Evolutionary conservation across 768 basidiomycete species (phyloP).

Genomic region (Agaricus sinodeliciosus): DNA sequence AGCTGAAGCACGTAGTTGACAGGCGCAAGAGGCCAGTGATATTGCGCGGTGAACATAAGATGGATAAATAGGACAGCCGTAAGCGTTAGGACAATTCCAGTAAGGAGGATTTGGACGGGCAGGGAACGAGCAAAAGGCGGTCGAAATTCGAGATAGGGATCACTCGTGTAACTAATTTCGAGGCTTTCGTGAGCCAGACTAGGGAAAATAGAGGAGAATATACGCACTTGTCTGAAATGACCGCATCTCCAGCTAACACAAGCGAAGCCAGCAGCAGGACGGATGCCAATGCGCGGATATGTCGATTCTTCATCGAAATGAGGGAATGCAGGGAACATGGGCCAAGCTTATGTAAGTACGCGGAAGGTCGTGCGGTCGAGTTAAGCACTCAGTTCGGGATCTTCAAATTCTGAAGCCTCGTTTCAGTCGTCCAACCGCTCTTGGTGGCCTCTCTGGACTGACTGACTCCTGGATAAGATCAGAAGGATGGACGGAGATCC

Average conservation of each 20-base stretch:
- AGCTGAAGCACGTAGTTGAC: constrained; percentile 91
- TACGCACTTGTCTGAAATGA: background rate
- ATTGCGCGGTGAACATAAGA: constrained; percentile 90
- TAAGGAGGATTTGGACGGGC: constrained; percentile 84
- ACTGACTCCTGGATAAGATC: too few relatives aligned
- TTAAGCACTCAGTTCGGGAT: too few relatives aligned
- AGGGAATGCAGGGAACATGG: background rate
- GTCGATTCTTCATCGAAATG: constrained; percentile 1
- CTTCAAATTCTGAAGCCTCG: too few relatives aligned
- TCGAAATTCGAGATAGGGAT: constrained; percentile 75
- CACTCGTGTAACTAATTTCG: constrained; percentile 21
- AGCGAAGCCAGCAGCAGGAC: constrained; percentile 1
- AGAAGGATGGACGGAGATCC: too few relatives aligned
- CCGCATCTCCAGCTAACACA: background rate
- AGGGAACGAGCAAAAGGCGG: constrained; percentile 84
- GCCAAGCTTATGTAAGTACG: background rate
- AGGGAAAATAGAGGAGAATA: background rate
- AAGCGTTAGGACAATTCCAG: constrained; percentile 80
- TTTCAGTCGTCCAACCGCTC: too few relatives aligned
- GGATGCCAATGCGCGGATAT: background rate
- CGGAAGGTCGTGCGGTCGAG: too few relatives aligned
- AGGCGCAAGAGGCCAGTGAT: constrained; percentile 90
- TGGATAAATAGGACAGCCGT: constrained; percentile 83
- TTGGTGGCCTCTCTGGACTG: too few relatives aligned
- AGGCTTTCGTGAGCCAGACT: background rate